These are phyloP conservation scores for Sorghum bicolor DNA, from an alignment of 176 grass and related monocot species.

Conservation along the genomic window Sorghum_bicolor_NCBIv3 NC_012872.2:440001-440500, in stretches of 20 bases:
- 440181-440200: conserved; percentile 62
- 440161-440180: conserved; percentile 73
- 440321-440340: conserved; percentile 84
- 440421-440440: not conserved
- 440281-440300: conserved; percentile 54
- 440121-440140: conserved; percentile 65
- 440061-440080: conserved; percentile 66
- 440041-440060: conserved; percentile 36
- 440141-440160: conserved; percentile 63
- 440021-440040: conserved; percentile 87
- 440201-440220: conserved; percentile 73
- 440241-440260: conserved; percentile 65
- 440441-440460: not conserved
- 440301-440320: conserved; percentile 73
- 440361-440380: conserved; percentile 75
- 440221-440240: conserved; percentile 67
- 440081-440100: conserved; percentile 58
- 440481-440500: not conserved
- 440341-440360: conserved; percentile 86
- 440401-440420: not conserved
- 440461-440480: not conserved
- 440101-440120: conserved; percentile 74
- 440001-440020: conserved; percentile 61
- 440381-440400: not conserved
- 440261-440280: conserved; percentile 70